Evolutionary conservation across 2,329 filamentous ascomycete species (phyloP).

Genomic region (Calonectria pseudoturangicola): DNA sequence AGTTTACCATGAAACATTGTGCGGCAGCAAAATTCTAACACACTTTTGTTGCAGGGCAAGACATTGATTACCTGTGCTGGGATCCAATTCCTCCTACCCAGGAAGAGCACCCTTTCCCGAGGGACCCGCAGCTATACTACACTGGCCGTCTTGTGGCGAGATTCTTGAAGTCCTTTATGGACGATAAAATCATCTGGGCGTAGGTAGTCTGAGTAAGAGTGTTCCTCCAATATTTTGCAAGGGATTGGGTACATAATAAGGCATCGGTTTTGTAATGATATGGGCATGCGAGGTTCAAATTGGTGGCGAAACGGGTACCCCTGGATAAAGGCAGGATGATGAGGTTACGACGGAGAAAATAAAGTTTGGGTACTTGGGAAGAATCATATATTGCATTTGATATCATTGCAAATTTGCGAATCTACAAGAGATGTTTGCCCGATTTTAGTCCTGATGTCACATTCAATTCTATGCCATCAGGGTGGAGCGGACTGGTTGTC

Average conservation of each 20-base stretch:
- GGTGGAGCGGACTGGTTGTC: constrained; percentile 82
- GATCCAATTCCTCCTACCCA: constrained; percentile 68
- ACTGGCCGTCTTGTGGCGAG: constrained; percentile 71
- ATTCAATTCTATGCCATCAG: constrained; percentile 74
- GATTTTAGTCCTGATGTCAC: constrained; percentile 78
- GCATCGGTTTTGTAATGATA: constrained; percentile 46
- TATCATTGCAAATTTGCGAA: constrained; percentile 13
- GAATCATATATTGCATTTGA: constrained; percentile 24
- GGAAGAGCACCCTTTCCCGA: constrained; percentile 67
- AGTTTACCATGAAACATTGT: constrained; percentile 52
- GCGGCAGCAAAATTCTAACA: constrained; percentile 43
- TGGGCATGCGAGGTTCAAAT: constrained; percentile 43
- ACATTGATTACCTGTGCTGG: constrained; percentile 65
- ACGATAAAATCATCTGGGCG: constrained; percentile 70
- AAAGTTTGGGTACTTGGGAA: constrained; percentile 9
- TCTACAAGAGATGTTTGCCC: constrained; percentile 66
- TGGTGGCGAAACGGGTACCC: constrained; percentile 40
- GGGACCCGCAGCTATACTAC: constrained; percentile 70
- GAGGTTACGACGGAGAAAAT: constrained; percentile 22
- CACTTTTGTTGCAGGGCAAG: constrained; percentile 57
- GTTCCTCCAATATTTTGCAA: constrained; percentile 34
- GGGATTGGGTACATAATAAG: constrained; percentile 32
- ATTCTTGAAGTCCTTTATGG: constrained; percentile 73
- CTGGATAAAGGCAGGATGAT: constrained; percentile 34
- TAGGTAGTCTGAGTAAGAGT: constrained; percentile 47